These are phyloP conservation scores for Pythium guiyangense DNA, from an alignment of 352 stramenopile species.

Conservation along the genomic window DNA sequence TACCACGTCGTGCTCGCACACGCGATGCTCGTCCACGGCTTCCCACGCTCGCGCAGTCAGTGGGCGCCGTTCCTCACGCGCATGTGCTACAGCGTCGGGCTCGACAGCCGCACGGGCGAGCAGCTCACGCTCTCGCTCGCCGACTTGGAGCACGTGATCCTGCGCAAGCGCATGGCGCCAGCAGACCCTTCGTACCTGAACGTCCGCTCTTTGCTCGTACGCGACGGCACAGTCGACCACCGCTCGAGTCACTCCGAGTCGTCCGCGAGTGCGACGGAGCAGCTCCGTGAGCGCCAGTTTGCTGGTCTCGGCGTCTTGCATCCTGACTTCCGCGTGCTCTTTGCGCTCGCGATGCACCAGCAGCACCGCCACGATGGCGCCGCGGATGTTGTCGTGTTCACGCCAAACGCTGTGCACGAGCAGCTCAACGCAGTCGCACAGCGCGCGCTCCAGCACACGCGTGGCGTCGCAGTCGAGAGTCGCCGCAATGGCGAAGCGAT, in stretches of 20 bases:
- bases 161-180: slow-evolving; percentile 48
- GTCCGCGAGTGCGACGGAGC: neutral
- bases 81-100: slow-evolving; percentile 60
- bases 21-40: slow-evolving; percentile 67
- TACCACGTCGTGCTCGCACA: slow-evolving; percentile 72
- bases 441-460: slow-evolving; percentile 11
- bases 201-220: slow-evolving; percentile 9
- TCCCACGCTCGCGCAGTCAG: slow-evolving; percentile 46
- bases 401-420: slow-evolving; percentile 46
- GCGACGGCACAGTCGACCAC: no score
- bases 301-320: slow-evolving; percentile 38
- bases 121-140: slow-evolving; percentile 60
- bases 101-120: slow-evolving; percentile 5
- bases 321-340: slow-evolving; percentile 74
- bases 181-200: slow-evolving; percentile 41
- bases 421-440: slow-evolving; percentile 59
- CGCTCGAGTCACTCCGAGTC: no score
- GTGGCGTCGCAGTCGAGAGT: slow-evolving; percentile 28
- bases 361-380: slow-evolving; percentile 10
- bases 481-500: slow-evolving; percentile 2
- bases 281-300: slow-evolving; percentile 8
- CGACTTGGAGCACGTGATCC: slow-evolving; percentile 72
- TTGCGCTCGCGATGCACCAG: slow-evolving; percentile 67
- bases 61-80: slow-evolving; percentile 54
- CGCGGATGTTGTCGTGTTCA: slow-evolving; percentile 26